Evolutionary conservation across 2,329 filamentous ascomycete genomes (phyloP).

Genomic region (Cadophora malorum): DNA sequence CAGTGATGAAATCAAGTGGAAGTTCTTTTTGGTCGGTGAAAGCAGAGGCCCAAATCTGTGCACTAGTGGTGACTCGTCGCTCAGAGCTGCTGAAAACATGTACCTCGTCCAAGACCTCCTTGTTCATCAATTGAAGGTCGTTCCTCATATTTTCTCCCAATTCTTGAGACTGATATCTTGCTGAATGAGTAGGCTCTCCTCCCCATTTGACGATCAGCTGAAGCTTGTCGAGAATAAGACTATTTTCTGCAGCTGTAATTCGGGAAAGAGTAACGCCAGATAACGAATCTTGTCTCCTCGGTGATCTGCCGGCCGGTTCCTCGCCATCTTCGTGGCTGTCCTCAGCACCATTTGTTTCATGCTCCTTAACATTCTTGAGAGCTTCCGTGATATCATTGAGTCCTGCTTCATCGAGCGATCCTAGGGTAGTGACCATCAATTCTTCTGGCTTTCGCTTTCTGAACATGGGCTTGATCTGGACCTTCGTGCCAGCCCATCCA

Average conservation of each 20-base stretch:
- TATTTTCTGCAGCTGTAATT: constrained; percentile 91
- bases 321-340: constrained; percentile 32
- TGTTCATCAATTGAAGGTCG: constrained; percentile 90
- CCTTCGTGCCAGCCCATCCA: constrained; percentile 92
- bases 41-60: constrained; percentile 91
- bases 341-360: not conserved
- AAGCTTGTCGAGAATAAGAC: constrained; percentile 91
- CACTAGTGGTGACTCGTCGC: constrained; percentile 90
- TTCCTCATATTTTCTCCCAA: constrained; percentile 95
- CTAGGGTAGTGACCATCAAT: constrained; percentile 39
- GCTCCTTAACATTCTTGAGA: constrained; percentile 9
- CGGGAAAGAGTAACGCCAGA: constrained; percentile 92
- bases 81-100: constrained; percentile 96
- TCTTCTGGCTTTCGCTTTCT: constrained; percentile 80
- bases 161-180: constrained; percentile 93
- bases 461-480: constrained; percentile 99
- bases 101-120: constrained; percentile 89
- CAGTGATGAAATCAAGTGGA: constrained; percentile 82
- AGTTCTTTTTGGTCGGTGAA: constrained; percentile 90
- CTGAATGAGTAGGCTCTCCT: constrained; percentile 96
- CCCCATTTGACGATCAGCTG: constrained; percentile 99
- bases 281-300: constrained; percentile 80
- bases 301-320: constrained; percentile 51
- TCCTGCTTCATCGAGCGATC: constrained; percentile 31
- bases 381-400: constrained; percentile 25